phyloP scores from a whole-genome alignment of 768 basidiomycete genomes.

The Pleurotus ostreatus region DNA sequence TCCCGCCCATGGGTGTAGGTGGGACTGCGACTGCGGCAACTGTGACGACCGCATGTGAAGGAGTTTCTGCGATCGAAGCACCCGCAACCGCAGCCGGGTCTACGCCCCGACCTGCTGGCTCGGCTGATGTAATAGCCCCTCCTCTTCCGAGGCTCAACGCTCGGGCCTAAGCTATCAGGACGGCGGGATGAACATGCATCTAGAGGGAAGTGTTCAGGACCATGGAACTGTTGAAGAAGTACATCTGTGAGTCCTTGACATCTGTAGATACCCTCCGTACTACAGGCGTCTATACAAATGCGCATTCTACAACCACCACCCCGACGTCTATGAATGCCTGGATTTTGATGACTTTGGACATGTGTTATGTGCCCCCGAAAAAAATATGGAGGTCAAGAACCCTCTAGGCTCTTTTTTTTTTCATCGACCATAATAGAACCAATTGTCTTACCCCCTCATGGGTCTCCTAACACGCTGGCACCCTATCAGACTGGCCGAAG shows the following conservation, averaged over 20 bases:
- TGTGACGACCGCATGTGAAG: not conserved
- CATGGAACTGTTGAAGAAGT: not conserved
- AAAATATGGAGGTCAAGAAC: no score
- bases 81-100: not conserved
- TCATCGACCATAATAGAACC: no score
- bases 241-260: not conserved
- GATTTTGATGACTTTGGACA: not conserved
- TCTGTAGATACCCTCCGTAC: not conserved
- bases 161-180: not conserved
- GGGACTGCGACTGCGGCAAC: not conserved
- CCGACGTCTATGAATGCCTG: not conserved
- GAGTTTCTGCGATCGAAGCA: no score
- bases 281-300: not conserved
- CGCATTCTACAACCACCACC: not conserved
- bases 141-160: not conserved
- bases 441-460: no score
- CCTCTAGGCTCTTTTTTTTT: no score
- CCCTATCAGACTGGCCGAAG: no score
- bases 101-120: not conserved
- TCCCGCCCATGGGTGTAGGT: no score
- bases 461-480: no score
- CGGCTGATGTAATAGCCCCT: not conserved
- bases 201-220: not conserved
- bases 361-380: no score
- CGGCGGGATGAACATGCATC: not conserved